A percentile compares a stretch with the other conserved stretches of the same genome.
phyloP scores from a whole-genome alignment of 1,284 basidiomycete genomes.

The Xerocomus tenax region DNA sequence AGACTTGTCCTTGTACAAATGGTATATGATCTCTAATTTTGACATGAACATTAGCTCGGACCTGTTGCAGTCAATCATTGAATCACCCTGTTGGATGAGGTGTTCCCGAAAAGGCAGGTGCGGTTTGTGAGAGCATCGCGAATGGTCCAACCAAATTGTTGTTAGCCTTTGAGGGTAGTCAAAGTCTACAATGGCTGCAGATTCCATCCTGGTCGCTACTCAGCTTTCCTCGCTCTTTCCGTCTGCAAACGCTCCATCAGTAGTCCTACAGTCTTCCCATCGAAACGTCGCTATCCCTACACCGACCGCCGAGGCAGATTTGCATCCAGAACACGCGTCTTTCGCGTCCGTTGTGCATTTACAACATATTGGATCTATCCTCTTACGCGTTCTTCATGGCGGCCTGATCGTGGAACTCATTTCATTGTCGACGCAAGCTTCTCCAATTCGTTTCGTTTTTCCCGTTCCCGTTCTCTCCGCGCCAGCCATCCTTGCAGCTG shows the following conservation, averaged over 20 bases:
- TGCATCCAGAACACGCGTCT: conserved; percentile 67
- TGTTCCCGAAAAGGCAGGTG: conserved; percentile 25
- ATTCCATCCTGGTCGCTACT: conserved; percentile 47
- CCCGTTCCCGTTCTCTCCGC: conserved; percentile 61
- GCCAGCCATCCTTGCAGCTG: conserved; percentile 57
- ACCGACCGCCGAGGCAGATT: conserved; percentile 40
- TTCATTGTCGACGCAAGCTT: conserved; percentile 54
- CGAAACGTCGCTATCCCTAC: conserved; percentile 43
- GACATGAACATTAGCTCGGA: too few relatives aligned
- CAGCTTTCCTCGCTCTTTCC: conserved; percentile 59
- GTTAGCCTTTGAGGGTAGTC: neutral
- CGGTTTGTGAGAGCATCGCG: neutral
- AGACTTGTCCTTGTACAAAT: neutral
- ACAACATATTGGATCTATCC: conserved; percentile 54
- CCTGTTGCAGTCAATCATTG: neutral
- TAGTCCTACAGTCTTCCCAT: conserved; percentile 51
- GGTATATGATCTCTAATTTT: neutral
- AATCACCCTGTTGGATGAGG: neutral
- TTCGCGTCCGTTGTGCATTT: conserved; percentile 54
- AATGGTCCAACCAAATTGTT: neutral
- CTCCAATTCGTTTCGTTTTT: conserved; percentile 69
- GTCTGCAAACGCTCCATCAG: conserved; percentile 41
- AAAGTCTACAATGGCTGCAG: conserved; percentile 32
- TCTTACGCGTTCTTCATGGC: conserved; percentile 68
- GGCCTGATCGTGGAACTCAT: conserved; percentile 71